phyloP scores from a whole-genome alignment of 129 eudicot species.

The Ambrosia artemisiifolia region DNA sequence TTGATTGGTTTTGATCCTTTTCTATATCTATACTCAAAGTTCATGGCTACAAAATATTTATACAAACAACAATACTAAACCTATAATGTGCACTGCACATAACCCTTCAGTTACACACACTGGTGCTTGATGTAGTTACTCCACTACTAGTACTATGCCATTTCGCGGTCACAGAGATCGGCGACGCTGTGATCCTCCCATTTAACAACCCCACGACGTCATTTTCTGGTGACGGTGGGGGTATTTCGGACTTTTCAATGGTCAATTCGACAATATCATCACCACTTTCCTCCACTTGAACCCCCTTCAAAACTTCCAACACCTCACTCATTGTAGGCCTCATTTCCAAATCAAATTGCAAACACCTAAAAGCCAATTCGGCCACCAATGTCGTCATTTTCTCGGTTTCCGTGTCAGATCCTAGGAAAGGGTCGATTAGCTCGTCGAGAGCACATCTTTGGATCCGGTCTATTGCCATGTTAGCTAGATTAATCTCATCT shows the following conservation, averaged over 20 bases:
- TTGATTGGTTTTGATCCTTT: conserved; percentile 14
- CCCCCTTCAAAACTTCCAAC: conserved; percentile 45
- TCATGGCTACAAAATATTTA: conserved; percentile 15
- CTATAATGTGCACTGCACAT: conserved; percentile 8
- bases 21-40: not conserved
- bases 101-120: conserved; percentile 12
- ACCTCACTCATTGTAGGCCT: conserved; percentile 89
- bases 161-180: conserved; percentile 46
- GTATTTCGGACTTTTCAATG: conserved; percentile 3
- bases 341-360: conserved; percentile 71
- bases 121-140: conserved; percentile 41
- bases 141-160: conserved; percentile 54
- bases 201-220: conserved; percentile 48
- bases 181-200: conserved; percentile 36
- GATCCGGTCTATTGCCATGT: conserved; percentile 71
- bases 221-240: conserved; percentile 50
- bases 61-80: not conserved
- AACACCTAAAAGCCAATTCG: conserved; percentile 75
- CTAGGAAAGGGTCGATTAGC: conserved; percentile 52
- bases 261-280: conserved; percentile 6
- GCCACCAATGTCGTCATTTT: conserved; percentile 77
- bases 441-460: conserved; percentile 63
- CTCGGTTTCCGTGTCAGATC: conserved; percentile 40
- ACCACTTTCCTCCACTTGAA: conserved; percentile 33
- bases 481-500: conserved; percentile 75